phyloP scores from a whole-genome alignment of 2,329 filamentous ascomycete genomes.

The Xenosphaeropsis pyriputrescens region DNA sequence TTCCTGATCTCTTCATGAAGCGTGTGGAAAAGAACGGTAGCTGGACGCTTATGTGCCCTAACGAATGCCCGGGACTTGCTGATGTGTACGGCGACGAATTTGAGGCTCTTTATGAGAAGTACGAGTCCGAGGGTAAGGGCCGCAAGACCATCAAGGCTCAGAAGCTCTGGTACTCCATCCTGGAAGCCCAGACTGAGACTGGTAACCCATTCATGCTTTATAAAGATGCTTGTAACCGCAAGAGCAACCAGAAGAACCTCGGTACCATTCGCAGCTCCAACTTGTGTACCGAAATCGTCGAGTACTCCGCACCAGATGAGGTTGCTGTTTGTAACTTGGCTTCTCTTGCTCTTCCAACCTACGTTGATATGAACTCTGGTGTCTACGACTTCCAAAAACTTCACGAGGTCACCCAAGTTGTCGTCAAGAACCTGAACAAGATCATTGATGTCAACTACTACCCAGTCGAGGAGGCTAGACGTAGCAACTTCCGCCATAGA shows the following conservation, averaged over 20 bases:
- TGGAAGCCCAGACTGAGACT: slow-evolving; percentile 97
- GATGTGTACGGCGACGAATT: slow-evolving; percentile 98
- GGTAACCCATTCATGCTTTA: slow-evolving; percentile 99
- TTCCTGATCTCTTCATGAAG: slow-evolving; percentile 99
- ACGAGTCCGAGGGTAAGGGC: slow-evolving; percentile 77
- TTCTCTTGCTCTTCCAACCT: slow-evolving; percentile 82
- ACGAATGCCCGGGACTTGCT: slow-evolving; percentile 86
- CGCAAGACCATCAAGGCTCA: slow-evolving; percentile 90
- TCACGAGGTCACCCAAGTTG: slow-evolving; percentile 83
- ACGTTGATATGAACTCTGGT: slow-evolving; percentile 72
- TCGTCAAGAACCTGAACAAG: slow-evolving; percentile 92
- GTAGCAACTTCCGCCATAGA: slow-evolving; percentile 94
- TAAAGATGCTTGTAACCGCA: slow-evolving; percentile 96
- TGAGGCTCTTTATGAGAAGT: slow-evolving; percentile 83
- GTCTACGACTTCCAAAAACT: slow-evolving; percentile 93
- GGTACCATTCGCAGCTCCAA: slow-evolving; percentile 98
- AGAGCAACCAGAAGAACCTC: slow-evolving; percentile 99
- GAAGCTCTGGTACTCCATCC: slow-evolving; percentile 98
- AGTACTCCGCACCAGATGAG: slow-evolving; percentile 95
- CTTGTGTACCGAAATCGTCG: slow-evolving; percentile 95
- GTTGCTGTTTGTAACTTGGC: slow-evolving; percentile 97
- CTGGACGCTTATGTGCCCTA: slow-evolving; percentile 97
- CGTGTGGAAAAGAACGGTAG: slow-evolving; percentile 92
- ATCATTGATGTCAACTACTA: slow-evolving; percentile 99
- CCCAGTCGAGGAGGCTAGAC: slow-evolving; percentile 83